A percentile compares a stretch with the other conserved stretches of the same genome.
These are phyloP conservation scores for Ulmus americana DNA, from an alignment of 331 rosid genomes.

Conservation along the genomic window DNA sequence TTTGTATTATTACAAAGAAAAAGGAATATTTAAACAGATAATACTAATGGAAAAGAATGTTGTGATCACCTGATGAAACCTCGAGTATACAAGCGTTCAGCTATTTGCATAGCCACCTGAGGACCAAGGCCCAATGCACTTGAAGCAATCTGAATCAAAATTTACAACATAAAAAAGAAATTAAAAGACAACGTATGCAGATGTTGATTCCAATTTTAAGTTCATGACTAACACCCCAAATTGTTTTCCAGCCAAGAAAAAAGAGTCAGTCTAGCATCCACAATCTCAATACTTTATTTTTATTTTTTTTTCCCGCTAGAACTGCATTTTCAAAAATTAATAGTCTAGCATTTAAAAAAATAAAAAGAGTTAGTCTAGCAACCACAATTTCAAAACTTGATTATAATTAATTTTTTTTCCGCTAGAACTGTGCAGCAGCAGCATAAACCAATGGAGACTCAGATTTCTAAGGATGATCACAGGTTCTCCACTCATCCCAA, in stretches of 20 bases:
- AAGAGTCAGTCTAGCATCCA: neutral
- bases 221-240: neutral
- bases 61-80: conserved; percentile 78
- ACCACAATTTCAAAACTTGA: too few species aligned
- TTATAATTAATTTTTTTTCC: too few species aligned
- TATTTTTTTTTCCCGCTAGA: too few species aligned
- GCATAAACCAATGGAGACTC: too few species aligned
- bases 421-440: too few species aligned
- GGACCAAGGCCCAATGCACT: conserved; percentile 95
- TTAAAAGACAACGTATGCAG: conserved; percentile 3
- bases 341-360: too few species aligned
- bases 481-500: too few species aligned
- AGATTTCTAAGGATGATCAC: too few species aligned
- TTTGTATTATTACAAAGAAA: neutral
- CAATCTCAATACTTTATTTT: too few species aligned
- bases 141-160: conserved; percentile 70
- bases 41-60: neutral
- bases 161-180: neutral
- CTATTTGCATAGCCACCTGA: conserved; percentile 88
- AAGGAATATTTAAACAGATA: neutral
- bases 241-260: neutral
- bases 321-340: too few species aligned
- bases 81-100: conserved; percentile 89
- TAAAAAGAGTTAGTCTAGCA: too few species aligned
- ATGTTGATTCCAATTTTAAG: neutral